Percentiles rank a stretch among this genome's conserved stretches.
These are phyloP conservation scores for Eucalyptus virginea DNA, from an alignment of 345 rosid genomes.

Conservation along the genomic window DNA sequence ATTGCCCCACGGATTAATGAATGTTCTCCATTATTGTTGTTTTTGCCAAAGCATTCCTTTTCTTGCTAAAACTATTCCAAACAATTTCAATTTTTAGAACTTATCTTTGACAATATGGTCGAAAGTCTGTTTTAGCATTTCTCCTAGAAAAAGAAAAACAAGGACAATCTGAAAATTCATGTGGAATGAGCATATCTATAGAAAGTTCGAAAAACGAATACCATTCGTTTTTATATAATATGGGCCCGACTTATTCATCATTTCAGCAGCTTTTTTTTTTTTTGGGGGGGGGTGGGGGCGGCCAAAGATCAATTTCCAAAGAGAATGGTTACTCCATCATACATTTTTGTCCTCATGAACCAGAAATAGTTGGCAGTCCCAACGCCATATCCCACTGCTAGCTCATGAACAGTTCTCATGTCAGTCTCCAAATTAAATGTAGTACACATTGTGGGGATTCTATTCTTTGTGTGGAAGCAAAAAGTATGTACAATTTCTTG, in stretches of 20 bases:
- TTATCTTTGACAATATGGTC: background rate
- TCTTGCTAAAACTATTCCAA: background rate
- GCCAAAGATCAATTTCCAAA: background rate
- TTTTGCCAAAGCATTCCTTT: background rate
- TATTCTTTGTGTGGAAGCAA: background rate
- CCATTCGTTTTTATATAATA: background rate
- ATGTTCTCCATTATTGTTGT: background rate
- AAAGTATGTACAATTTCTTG: background rate
- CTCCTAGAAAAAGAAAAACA: background rate
- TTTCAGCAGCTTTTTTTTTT: background rate
- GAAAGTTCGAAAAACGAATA: background rate
- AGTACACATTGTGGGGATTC: background rate
- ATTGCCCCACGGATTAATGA: background rate
- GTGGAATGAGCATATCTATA: background rate
- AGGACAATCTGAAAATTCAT: background rate
- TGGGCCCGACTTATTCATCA: background rate
- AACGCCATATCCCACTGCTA: background rate
- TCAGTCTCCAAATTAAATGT: background rate
- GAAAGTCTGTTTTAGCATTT: background rate
- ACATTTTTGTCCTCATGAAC: background rate
- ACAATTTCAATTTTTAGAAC: background rate
- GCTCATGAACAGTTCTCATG: background rate
- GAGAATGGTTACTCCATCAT: background rate
- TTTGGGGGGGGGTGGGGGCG: accelerated
- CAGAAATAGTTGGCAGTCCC: background rate